Conservation (phyloP, 768 basidiomycete species). For the Cystobasidium ongulense region DNA sequence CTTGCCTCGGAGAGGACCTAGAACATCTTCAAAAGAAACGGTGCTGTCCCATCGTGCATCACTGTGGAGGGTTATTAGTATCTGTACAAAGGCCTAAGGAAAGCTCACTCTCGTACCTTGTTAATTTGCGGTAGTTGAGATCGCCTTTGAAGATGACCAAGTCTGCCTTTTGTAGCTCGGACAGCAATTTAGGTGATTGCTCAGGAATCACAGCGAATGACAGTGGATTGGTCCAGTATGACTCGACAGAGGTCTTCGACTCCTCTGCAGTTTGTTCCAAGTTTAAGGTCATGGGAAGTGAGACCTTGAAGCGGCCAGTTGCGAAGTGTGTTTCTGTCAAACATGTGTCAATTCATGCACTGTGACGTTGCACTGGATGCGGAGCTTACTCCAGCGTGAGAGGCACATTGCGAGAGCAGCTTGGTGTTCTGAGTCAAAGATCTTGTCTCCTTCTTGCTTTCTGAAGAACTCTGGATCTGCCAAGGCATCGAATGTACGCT, state of each 20-base stretch:
- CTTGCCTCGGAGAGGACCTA: constrained; percentile 52
- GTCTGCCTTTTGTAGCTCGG: constrained; percentile 52
- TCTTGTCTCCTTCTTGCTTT: constrained; percentile 48
- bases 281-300: not conserved
- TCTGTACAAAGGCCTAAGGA: constrained; percentile 16
- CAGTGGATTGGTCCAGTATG: constrained; percentile 36
- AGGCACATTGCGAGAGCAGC: constrained; percentile 61
- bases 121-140: constrained; percentile 58
- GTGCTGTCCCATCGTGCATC: constrained; percentile 80
- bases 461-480: constrained; percentile 53
- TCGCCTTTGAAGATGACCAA: constrained; percentile 89
- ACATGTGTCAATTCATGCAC: too few species aligned
- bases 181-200: constrained; percentile 48
- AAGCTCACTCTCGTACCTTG: constrained; percentile 44
- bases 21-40: constrained; percentile 62
- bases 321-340: constrained; percentile 8
- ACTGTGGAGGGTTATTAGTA: constrained; percentile 41
- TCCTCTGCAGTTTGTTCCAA: constrained; percentile 27
- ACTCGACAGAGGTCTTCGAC: constrained; percentile 25
- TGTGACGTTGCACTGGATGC: not conserved
- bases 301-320: constrained; percentile 19
- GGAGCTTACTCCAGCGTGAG: constrained; percentile 50
- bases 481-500: constrained; percentile 53
- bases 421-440: constrained; percentile 5
- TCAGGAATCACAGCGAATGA: constrained; percentile 34